Base-by-base conservation (phyloP, 192 early-diverging fungal genomes). In the Spinellus fusiger region DNA sequence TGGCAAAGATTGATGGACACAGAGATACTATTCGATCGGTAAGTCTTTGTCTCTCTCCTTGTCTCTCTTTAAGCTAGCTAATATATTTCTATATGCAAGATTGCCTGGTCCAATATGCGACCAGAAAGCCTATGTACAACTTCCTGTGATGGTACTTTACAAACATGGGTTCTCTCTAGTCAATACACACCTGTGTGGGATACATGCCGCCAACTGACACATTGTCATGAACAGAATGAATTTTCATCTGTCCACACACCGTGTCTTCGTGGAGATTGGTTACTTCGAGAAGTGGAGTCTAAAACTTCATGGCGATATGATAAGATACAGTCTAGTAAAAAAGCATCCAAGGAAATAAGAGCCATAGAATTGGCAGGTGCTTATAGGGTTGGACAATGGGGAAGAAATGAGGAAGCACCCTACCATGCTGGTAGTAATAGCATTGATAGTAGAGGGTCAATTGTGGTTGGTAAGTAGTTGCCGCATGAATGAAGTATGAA, bases 1-100 rank as follows among this genome's bases (percentile, higher is more conserved):
- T 69, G 10, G 61, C 48, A 26, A 63, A 69, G 28, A 59, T 69
- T 15, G 67, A 69, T 40, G 67, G 67, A 0, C 60, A 63, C 44
- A 16, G 34, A 20, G 46, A 51, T 23, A 20, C 20, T 1, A 50
- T 62, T 7, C 40, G 32, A 27, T 68, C 66, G 40, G 59, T 68
- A 51, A 54, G 57, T 25, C 26, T 27, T 20, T 15, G 20, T 37
- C 4, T 35, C 16, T 18, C 4, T 18, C 34, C 35, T 5, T 22
- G 9, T 52, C 0, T 22, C 15, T 7, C 0, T 29, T 15, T 35
- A 26, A 38, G 32, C 4, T 35, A 56, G 0, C 6, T 13, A 33
- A 1, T 38, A 18, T 7, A 54, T 28, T 54, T 16, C 4, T 49
- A 6, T 33, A 38, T 40, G 5, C 33, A n/a, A 64, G 56, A 4